A percentile compares a stretch with the other conserved stretches of the same genome.
These are phyloP conservation scores for Tinospora cordifolia DNA, from an alignment of 164 flowering plant species.

Conservation along the genomic window DNA sequence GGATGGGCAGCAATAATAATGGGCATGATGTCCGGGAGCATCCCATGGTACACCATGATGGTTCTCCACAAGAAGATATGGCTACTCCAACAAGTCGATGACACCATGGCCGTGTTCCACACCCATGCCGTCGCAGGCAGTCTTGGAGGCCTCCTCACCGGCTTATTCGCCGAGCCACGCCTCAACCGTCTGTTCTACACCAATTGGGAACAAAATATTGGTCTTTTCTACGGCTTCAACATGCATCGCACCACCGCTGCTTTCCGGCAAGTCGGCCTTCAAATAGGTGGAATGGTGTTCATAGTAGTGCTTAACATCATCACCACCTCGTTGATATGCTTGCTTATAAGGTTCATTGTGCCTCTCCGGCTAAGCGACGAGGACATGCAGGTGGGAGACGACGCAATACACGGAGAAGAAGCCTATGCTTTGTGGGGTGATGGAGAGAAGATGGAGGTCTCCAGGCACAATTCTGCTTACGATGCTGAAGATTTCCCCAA, in stretches of 20 bases:
- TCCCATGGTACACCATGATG: constrained; percentile 52
- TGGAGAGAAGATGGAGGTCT: constrained; percentile 44
- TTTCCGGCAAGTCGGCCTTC: constrained; percentile 29
- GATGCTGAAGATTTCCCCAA: constrained; percentile 10
- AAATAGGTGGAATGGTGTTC: constrained; percentile 27
- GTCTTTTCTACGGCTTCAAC: constrained; percentile 29
- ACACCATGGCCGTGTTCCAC: constrained; percentile 46
- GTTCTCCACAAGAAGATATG: constrained; percentile 33
- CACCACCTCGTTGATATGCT: constrained; percentile 28
- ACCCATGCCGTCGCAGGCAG: constrained; percentile 23
- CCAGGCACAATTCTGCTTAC: constrained; percentile 22
- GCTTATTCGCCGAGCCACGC: constrained; percentile 36
- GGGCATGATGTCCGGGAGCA: constrained; percentile 36
- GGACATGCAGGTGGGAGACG: constrained; percentile 28
- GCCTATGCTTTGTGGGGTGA: constrained; percentile 56
- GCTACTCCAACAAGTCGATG: constrained; percentile 31
- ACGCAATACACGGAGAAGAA: constrained; percentile 37
- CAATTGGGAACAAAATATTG: constrained; percentile 23
- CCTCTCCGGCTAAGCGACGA: constrained; percentile 33
- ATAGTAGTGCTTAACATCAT: constrained; percentile 20
- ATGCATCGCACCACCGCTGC: constrained; percentile 19
- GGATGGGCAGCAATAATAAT: constrained; percentile 39
- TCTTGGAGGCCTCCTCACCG: constrained; percentile 36
- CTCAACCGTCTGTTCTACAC: constrained; percentile 27
- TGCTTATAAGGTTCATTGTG: constrained; percentile 20